Evolutionary conservation across 2,329 filamentous ascomycete genomes (phyloP), one percentile per base, ranked within the genome.

Genomic region (Parasarocladium wereldwijsianum): DNA sequence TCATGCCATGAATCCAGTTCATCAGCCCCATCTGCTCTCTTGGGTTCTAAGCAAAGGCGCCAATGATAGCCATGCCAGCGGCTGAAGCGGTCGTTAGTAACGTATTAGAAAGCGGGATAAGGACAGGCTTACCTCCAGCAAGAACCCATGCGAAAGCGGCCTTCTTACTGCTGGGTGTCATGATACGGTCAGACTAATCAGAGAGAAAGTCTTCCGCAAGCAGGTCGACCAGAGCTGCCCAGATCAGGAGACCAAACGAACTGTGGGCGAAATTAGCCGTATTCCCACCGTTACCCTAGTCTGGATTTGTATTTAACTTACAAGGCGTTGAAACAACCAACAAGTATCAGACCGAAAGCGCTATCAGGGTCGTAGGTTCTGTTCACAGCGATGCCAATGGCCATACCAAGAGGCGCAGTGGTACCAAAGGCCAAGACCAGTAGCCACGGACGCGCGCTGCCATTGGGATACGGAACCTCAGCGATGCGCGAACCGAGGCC

Each of bases 401-500:
- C 70, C 42, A 77, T 71, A 1, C 73, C 72, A 25, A 76, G 66
- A 4, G 72, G 72, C 0, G 69, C 69, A 0, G 73, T 77, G 7
- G 64, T 67, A 11, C 70, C 72, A 37, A 76, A 77, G 10, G 71
- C 70, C 9, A 71, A 40, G 3, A 76, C 69, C 11, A 76, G 52
- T 1, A 70, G 34, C 71, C 71, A 76, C 1, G 72, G 72, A 16
- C 66, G 64, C 37, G 59, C 45, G 43, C 68, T 72, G 16, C 54
- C 56, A 35, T 60, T 62, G 11, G 64, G 62, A 36, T 73, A 75
- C 2, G 70, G 62, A 5, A 81, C 70, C 12, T 66, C 70, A 13
- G 76, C 75, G 40, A 83, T 82, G 35, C 77, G 72, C 1, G 72
- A 72, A 13, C 77, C 77, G 0, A 82, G 63, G 24, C 75, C 76